Percentiles rank a stretch among this genome's conserved stretches.
phyloP scores from a whole-genome alignment of 495 filamentous ascomycete genomes.

The Penicillium fimorum region DNA sequence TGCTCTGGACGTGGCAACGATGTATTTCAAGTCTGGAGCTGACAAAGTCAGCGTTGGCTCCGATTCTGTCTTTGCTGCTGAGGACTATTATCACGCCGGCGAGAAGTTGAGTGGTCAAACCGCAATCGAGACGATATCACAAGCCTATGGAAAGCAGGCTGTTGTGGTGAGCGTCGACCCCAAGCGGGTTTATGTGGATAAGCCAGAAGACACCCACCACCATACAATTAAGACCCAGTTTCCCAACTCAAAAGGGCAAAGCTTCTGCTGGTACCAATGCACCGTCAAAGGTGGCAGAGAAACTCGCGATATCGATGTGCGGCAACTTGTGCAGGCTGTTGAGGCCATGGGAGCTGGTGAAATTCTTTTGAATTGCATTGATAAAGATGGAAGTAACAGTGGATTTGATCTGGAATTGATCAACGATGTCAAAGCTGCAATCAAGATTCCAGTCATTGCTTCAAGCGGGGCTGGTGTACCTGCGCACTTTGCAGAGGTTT shows the following conservation, averaged over 20 bases:
- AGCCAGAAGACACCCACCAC: slow-evolving; percentile 69
- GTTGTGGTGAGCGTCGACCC: slow-evolving; percentile 96
- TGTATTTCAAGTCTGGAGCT: slow-evolving; percentile 98
- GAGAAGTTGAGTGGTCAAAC: slow-evolving; percentile 72
- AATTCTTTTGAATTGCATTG: slow-evolving; percentile 94
- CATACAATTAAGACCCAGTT: slow-evolving; percentile 69
- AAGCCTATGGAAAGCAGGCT: slow-evolving; percentile 93
- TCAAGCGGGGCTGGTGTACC: slow-evolving; percentile 92
- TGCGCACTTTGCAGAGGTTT: slow-evolving; percentile 87
- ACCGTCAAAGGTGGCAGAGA: slow-evolving; percentile 95
- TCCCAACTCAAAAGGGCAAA: slow-evolving; percentile 73
- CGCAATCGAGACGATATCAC: slow-evolving; percentile 90
- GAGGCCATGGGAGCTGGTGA: slow-evolving; percentile 96
- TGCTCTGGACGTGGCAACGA: slow-evolving; percentile 86
- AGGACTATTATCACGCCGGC: slow-evolving; percentile 74
- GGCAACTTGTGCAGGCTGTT: slow-evolving; percentile 81
- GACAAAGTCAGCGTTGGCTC: slow-evolving; percentile 98
- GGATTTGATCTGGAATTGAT: slow-evolving; percentile 96
- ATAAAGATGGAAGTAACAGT: slow-evolving; percentile 92
- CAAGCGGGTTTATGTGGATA: slow-evolving; percentile 80
- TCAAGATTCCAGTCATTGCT: slow-evolving; percentile 92
- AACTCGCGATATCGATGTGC: slow-evolving; percentile 84
- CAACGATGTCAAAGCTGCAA: slow-evolving; percentile 73
- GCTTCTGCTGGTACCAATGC: slow-evolving; percentile 94
- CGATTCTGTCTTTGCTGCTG: slow-evolving; percentile 88